A percentile compares a stretch with the other conserved stretches of the same genome.
Conservation (phyloP, 306 rosid species). For the Malus fusca region DNA sequence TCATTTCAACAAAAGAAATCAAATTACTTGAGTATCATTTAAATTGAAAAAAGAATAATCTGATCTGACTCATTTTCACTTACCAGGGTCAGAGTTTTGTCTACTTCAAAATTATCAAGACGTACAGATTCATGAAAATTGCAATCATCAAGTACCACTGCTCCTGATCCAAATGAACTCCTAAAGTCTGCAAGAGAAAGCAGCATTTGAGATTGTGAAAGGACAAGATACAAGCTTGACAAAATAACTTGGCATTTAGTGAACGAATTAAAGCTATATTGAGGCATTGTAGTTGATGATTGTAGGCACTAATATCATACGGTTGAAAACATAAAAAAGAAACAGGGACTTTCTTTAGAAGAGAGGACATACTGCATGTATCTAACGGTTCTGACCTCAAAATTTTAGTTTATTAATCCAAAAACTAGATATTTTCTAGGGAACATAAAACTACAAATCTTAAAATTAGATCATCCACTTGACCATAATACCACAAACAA, state of each 20-base stretch:
- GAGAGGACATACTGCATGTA: background rate
- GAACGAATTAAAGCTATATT: background rate
- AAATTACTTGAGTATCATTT: background rate
- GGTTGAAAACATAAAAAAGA: background rate
- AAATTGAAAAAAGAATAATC: background rate
- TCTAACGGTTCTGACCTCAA: background rate
- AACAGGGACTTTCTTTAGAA: background rate
- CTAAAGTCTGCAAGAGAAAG: conserved; percentile 49
- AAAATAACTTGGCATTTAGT: conserved; percentile 10
- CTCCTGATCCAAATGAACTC: conserved; percentile 60
- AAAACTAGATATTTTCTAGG: conserved; percentile 7
- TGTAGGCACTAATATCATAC: conserved; percentile 6
- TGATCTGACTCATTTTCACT: conserved; percentile 14
- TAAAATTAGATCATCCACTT: background rate
- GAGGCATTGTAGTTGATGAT: conserved; percentile 2
- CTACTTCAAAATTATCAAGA: conserved; percentile 65
- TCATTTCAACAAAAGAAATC: conserved; percentile 12
- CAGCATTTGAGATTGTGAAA: conserved; percentile 11
- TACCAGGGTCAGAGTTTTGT: conserved; percentile 69
- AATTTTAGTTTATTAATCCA: background rate
- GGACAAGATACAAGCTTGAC: conserved; percentile 6
- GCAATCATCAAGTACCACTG: conserved; percentile 78
- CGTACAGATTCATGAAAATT: conserved; percentile 89
- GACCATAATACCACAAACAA: background rate
- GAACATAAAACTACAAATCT: conserved; percentile 3